These are phyloP conservation scores for Botrytis porri DNA, from an alignment of 2,329 filamentous ascomycete species.

Conservation along the genomic window DNA sequence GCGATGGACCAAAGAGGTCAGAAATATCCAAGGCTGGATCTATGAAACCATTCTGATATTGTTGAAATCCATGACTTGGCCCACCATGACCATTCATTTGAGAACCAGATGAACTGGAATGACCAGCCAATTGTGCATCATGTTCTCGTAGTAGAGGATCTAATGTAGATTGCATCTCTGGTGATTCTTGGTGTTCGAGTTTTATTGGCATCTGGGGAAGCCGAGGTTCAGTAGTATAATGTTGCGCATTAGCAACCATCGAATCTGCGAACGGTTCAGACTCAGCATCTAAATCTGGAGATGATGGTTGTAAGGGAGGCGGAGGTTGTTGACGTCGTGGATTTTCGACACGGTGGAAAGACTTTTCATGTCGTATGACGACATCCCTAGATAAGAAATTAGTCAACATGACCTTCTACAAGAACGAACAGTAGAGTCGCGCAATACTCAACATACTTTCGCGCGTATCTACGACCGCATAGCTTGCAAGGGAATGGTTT, in stretches of 20 bases:
- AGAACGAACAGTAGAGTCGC: not conserved
- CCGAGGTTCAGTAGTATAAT: not conserved
- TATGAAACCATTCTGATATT: conserved; percentile 18
- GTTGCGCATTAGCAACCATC: conserved; percentile 5
- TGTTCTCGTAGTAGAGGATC: conserved; percentile 19
- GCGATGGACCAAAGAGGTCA: conserved; percentile 15
- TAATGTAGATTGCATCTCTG: conserved; percentile 20
- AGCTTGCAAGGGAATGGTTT: conserved; percentile 20
- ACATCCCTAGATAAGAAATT: conserved; percentile 16
- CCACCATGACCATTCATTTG: conserved; percentile 13
- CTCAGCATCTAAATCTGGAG: conserved; percentile 14
- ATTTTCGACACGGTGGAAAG: conserved; percentile 19
- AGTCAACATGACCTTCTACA: not conserved
- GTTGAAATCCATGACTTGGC: conserved; percentile 5
- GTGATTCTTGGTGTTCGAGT: conserved; percentile 13
- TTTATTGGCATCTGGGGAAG: not conserved
- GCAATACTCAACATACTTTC: conserved; percentile 18
- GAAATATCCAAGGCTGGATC: conserved; percentile 16
- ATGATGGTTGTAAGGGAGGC: conserved; percentile 9
- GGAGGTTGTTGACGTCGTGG: conserved; percentile 20
- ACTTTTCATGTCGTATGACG: conserved; percentile 22
- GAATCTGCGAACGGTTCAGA: conserved; percentile 10
- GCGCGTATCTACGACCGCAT: conserved; percentile 20
- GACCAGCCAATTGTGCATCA: conserved; percentile 17
- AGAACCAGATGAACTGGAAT: conserved; percentile 4